Percentiles rank a stretch among this genome's conserved stretches.
Conservation (phyloP, 257 asterid genomes). For the Penstemon davidsonii region DNA sequence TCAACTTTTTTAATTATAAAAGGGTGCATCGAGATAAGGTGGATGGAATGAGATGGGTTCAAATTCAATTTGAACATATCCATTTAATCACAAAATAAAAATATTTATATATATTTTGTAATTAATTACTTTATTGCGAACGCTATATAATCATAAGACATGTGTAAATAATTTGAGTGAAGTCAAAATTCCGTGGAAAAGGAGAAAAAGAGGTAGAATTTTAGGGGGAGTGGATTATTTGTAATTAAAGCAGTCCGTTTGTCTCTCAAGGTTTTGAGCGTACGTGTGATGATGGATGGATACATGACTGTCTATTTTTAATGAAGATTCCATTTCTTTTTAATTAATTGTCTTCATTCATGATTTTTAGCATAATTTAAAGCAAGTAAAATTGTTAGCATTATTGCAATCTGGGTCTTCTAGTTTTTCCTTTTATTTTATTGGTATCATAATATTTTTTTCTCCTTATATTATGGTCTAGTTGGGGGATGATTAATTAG, state of each 20-base stretch:
- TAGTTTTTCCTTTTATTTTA: not conserved
- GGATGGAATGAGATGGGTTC: too few species aligned
- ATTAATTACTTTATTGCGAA: too few species aligned
- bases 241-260: conserved; percentile 38
- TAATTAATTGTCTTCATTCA: conserved; percentile 55
- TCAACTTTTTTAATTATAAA: too few species aligned
- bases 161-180: too few species aligned
- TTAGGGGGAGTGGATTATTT: not conserved
- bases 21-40: too few species aligned
- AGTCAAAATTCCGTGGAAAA: not conserved
- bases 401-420: conserved; percentile 26
- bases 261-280: conserved; percentile 60
- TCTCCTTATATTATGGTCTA: not conserved
- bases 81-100: not conserved
- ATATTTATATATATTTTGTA: too few species aligned
- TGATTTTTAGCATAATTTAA: conserved; percentile 37
- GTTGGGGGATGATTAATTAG: not conserved
- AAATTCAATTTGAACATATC: not conserved
- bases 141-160: too few species aligned
- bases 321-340: conserved; percentile 57
- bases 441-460: not conserved
- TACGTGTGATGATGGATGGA: conserved; percentile 72
- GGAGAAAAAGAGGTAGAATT: not conserved
- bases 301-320: conserved; percentile 50
- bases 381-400: conserved; percentile 14